Evolutionary conservation across 192 early-diverging fungal species (phyloP).

Genomic region (Coemansia sp.): DNA sequence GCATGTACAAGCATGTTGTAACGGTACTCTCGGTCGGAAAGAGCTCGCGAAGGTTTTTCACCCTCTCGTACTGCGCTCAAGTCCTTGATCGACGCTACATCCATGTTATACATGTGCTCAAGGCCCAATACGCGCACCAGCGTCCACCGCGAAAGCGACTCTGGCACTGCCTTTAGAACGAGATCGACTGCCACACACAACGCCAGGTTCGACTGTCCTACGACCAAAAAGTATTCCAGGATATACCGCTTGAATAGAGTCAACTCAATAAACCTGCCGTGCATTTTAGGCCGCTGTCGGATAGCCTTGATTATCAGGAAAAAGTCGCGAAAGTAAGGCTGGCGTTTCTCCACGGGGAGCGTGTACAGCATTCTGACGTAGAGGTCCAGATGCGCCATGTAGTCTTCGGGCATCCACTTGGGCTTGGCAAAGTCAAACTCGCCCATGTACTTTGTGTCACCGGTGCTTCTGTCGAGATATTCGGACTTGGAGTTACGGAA

Average conservation of each 20-base stretch:
- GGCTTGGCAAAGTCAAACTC: conserved; percentile 43
- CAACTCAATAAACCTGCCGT: conserved; percentile 14
- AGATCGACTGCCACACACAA: conserved; percentile 21
- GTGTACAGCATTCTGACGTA: conserved; percentile 29
- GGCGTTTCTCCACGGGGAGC: not conserved
- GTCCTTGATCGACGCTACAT: not conserved
- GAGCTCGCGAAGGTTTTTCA: not conserved
- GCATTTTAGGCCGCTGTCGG: conserved; percentile 29
- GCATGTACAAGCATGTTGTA: conserved; percentile 21
- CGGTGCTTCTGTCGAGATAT: not conserved
- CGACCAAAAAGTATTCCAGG: conserved; percentile 31
- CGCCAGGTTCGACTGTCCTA: conserved; percentile 26
- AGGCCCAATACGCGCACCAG: conserved; percentile 16
- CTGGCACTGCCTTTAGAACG: conserved; percentile 9
- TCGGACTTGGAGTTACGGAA: conserved; percentile 7
- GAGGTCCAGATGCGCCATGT: conserved; percentile 21
- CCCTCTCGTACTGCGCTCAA: conserved; percentile 11
- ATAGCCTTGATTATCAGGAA: conserved; percentile 52
- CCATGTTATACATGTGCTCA: conserved; percentile 8
- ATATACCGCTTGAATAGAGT: conserved; percentile 14
- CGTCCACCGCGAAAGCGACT: conserved; percentile 28
- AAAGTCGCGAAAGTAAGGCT: conserved; percentile 39
- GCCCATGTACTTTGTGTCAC: not conserved
- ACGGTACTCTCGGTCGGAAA: conserved; percentile 20
- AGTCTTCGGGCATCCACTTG: conserved; percentile 3